Evolutionary conservation across 2,329 filamentous ascomycete genomes (phyloP).

Genomic region (Neofusicoccum umdonicola): DNA sequence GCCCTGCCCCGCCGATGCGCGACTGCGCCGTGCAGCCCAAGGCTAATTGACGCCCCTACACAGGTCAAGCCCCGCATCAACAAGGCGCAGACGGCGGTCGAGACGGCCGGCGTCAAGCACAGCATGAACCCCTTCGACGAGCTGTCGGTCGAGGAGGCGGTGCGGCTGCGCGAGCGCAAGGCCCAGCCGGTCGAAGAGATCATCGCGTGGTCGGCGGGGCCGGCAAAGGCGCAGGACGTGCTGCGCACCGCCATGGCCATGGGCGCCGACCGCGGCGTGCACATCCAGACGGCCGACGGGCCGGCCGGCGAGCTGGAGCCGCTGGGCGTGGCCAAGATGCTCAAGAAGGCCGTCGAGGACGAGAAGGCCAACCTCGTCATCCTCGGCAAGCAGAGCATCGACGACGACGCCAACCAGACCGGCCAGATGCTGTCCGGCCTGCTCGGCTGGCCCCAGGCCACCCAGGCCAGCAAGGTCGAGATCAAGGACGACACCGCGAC

Average conservation of each 20-base stretch:
- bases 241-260: conserved; percentile 98
- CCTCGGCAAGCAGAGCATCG: conserved; percentile 96
- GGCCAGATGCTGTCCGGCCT: conserved; percentile 96
- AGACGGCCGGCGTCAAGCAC: conserved; percentile 91
- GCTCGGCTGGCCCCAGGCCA: conserved; percentile 90
- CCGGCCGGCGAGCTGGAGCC: conserved; percentile 78
- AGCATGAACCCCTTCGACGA: conserved; percentile 99
- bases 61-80: conserved; percentile 70
- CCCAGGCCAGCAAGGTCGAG: conserved; percentile 81
- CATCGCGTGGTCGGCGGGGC: conserved; percentile 82
- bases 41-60: conserved; percentile 13
- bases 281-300: conserved; percentile 58
- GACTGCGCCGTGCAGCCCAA: not conserved
- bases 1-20: not conserved
- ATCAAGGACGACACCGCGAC: conserved; percentile 68
- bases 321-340: conserved; percentile 84
- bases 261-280: conserved; percentile 89
- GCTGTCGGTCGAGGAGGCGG: conserved; percentile 93
- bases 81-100: conserved; percentile 77
- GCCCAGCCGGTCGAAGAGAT: conserved; percentile 83
- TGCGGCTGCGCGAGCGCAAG: conserved; percentile 82
- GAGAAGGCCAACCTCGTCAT: conserved; percentile 91
- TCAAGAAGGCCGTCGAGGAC: conserved; percentile 73
- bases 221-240: conserved; percentile 81
- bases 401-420: conserved; percentile 93